A percentile compares a stretch with the other conserved stretches of the same genome.
Conservation (phyloP, 2,329 filamentous ascomycete species). For the Fusarium sarcochroum region DNA sequence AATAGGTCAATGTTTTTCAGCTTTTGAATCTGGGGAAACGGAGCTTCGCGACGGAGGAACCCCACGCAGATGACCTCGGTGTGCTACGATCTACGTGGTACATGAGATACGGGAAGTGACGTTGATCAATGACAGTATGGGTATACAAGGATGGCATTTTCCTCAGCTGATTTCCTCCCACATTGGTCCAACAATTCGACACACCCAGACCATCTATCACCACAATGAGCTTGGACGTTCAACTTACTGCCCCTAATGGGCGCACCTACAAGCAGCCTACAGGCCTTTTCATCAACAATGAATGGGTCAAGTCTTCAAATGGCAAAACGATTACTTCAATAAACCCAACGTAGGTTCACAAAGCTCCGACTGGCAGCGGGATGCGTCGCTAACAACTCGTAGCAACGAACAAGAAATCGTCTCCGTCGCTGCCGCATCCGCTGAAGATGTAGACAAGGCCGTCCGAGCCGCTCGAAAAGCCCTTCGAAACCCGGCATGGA, state of each 20-base stretch:
- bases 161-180: slow-evolving; percentile 16
- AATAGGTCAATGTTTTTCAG: slow-evolving; percentile 19
- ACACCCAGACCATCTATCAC: neutral
- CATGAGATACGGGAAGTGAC: neutral
- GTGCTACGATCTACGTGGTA: neutral
- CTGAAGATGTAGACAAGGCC: slow-evolving; percentile 52
- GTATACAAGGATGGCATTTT: slow-evolving; percentile 26
- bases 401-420: slow-evolving; percentile 53
- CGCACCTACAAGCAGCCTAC: slow-evolving; percentile 75
- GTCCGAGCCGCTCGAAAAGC: slow-evolving; percentile 71
- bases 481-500: slow-evolving; percentile 77
- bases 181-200: neutral
- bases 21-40: neutral
- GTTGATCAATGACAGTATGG: neutral
- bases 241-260: slow-evolving; percentile 68
- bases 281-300: slow-evolving; percentile 84
- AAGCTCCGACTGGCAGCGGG: neutral
- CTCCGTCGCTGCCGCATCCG: slow-evolving; percentile 51
- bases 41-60: neutral
- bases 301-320: slow-evolving; percentile 74
- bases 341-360: slow-evolving; percentile 60
- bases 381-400: neutral
- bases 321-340: slow-evolving; percentile 71
- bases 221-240: slow-evolving; percentile 42
- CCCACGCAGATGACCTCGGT: neutral